Conservation (phyloP, 345 rosid genomes). For the Arabis hirsuta region DNA sequence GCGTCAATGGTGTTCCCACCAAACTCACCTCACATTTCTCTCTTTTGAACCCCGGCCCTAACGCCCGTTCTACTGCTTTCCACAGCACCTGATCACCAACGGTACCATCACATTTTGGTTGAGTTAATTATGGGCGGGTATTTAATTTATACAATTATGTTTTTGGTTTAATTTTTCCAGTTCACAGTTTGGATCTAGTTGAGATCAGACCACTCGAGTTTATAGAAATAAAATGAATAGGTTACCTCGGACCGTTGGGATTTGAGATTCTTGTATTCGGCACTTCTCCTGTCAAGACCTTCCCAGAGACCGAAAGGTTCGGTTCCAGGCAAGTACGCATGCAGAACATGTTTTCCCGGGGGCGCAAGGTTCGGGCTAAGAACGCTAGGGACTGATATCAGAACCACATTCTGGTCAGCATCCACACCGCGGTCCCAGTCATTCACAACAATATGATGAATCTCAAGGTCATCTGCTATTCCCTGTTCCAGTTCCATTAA, state of each 20-base stretch:
- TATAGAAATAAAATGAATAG: background rate
- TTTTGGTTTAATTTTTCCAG: too few relatives aligned
- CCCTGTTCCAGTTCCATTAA: constrained; percentile 53
- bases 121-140: background rate
- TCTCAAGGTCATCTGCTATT: constrained; percentile 70
- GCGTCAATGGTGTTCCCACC: constrained; percentile 90
- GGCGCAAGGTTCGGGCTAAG: constrained; percentile 87
- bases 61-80: constrained; percentile 83
- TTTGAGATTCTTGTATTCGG: constrained; percentile 77
- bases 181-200: too few relatives aligned
- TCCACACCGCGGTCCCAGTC: constrained; percentile 93
- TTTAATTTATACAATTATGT: too few relatives aligned
- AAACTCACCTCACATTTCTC: constrained; percentile 82
- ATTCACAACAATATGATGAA: constrained; percentile 92
- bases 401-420: constrained; percentile 89
- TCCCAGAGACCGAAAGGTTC: constrained; percentile 84
- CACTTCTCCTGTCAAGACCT: constrained; percentile 76
- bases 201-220: background rate
- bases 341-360: constrained; percentile 80
- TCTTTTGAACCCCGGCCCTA: constrained; percentile 75
- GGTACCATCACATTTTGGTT: constrained; percentile 11
- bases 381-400: constrained; percentile 81
- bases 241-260: constrained; percentile 84
- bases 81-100: constrained; percentile 67
- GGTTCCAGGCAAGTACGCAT: constrained; percentile 88